Base-by-base conservation (phyloP, 176 grass and related monocot species). In the Cocos nucifera region DNA sequence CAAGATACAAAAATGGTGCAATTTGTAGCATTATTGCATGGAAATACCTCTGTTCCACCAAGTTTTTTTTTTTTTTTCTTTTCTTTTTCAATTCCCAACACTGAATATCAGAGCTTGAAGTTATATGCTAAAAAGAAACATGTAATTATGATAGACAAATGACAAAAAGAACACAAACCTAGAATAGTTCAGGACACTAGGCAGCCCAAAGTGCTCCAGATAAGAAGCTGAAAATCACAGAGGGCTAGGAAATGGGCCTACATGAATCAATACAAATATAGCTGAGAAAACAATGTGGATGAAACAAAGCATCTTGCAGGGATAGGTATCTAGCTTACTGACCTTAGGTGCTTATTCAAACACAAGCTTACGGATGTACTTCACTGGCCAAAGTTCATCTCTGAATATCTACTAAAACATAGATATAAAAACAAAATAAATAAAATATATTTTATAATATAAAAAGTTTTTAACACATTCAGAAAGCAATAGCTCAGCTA, bases 341-440 rank as follows among this genome's bases (percentile, higher is more conserved):
- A 73, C 70, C 76, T 79, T 62, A 56, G 69, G 21, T 79, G 70
- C 63, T 72, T 59, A 77, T 66, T 76, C 58, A 51, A 24, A 53
- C 22, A 49, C 26, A 14, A 44, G 50, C 52, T 55, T 74, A 71
- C 74, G 74, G 82, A 86, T 39, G 60, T 56, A 69, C 69, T 77
- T 98, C 73, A 89, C 62, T 92, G 88, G 60, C 94, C 86, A 69
- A 98, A 98, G 73, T 92, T 93, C 88, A 98, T 95, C 72, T 89
- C 86, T 1, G 94, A 98, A 68, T 98, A 98, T 83, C 94, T 98
- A 79, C 44, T 27, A 66, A 62, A 71, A 56, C 16, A 24, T 59
- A 61, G 64, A 51, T 53, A 39, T 54, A 55, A 58, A 53, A 59
- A 20, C 50, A 14, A 17, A 59, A 27, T 16, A 52, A 21, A 21